phyloP scores from a whole-genome alignment of 2,329 filamentous ascomycete genomes.

The Cladosporium austrohemisphaericum region DNA sequence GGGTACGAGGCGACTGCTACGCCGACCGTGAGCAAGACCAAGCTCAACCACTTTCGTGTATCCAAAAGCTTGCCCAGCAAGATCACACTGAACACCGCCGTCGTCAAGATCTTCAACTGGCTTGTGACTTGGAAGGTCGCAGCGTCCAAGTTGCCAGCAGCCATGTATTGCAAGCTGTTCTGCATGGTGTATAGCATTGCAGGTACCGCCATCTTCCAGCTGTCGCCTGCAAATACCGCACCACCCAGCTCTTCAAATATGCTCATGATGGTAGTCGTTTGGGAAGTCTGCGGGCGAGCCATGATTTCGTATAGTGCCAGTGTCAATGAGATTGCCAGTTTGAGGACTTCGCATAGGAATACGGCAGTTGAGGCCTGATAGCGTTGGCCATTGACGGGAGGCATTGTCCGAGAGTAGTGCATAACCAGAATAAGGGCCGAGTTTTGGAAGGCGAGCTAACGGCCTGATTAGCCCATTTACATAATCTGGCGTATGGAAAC shows the following conservation, averaged over 20 bases:
- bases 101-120: conserved; percentile 90
- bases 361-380: conserved; percentile 94
- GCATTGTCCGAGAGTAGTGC: conserved; percentile 94
- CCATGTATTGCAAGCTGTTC: conserved; percentile 90
- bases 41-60: conserved; percentile 71
- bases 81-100: conserved; percentile 78
- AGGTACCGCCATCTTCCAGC: conserved; percentile 91
- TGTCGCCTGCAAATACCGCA: conserved; percentile 81
- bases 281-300: conserved; percentile 71
- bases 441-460: conserved; percentile 73
- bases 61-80: conserved; percentile 70
- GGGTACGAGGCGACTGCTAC: conserved; percentile 61
- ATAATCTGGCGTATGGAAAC: neutral
- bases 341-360: conserved; percentile 88
- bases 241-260: conserved; percentile 76
- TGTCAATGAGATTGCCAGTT: conserved; percentile 79
- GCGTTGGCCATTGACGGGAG: conserved; percentile 73
- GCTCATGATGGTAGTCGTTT: conserved; percentile 54
- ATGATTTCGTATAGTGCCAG: conserved; percentile 87
- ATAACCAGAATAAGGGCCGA: conserved; percentile 77
- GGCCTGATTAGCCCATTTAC: neutral
- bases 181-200: conserved; percentile 85
- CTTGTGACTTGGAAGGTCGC: conserved; percentile 92
- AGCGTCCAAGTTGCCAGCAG: conserved; percentile 83
- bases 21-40: conserved; percentile 75